These are phyloP conservation scores for Metarhizium album DNA, from an alignment of 2,329 filamentous ascomycete species.

Conservation along the genomic window DNA sequence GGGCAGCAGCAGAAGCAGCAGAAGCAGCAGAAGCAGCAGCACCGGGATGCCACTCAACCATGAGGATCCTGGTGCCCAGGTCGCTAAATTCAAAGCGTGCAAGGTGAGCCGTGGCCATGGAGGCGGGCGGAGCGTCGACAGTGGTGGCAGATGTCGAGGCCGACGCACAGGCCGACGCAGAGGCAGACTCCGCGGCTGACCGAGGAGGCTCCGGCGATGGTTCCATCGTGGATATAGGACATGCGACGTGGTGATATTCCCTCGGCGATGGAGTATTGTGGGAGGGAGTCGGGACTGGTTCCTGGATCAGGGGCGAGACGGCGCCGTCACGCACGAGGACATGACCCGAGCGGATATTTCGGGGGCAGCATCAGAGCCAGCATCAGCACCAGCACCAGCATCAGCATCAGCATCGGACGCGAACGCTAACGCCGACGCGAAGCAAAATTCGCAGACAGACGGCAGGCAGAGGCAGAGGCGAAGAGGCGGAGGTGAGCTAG, in stretches of 20 bases:
- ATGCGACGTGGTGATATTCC: constrained; percentile 2
- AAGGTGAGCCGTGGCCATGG: constrained; percentile 25
- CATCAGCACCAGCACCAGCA: background rate
- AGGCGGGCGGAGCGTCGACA: constrained; percentile 4
- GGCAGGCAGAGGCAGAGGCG: background rate
- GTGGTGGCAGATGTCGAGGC: background rate
- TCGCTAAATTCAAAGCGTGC: constrained; percentile 81
- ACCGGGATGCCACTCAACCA: constrained; percentile 75
- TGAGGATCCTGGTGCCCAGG: constrained; percentile 81
- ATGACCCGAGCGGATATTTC: constrained; percentile 4
- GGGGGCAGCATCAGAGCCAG: background rate
- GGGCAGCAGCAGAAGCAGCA: background rate
- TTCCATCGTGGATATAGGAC: constrained; percentile 12
- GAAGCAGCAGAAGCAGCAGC: background rate
- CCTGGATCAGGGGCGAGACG: constrained; percentile 1
- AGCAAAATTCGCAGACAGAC: no score
- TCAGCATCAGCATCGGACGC: background rate
- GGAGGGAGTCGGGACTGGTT: constrained; percentile 7
- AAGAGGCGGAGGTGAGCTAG: background rate
- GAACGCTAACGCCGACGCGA: no score
- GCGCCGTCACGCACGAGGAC: constrained; percentile 1
- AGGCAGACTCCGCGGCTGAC: constrained; percentile 12
- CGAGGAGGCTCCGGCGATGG: constrained; percentile 23
- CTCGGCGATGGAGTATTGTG: constrained; percentile 7
- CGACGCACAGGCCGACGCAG: background rate